Conservation (phyloP, 345 rosid genomes). For the Moricandia arvensis region DNA sequence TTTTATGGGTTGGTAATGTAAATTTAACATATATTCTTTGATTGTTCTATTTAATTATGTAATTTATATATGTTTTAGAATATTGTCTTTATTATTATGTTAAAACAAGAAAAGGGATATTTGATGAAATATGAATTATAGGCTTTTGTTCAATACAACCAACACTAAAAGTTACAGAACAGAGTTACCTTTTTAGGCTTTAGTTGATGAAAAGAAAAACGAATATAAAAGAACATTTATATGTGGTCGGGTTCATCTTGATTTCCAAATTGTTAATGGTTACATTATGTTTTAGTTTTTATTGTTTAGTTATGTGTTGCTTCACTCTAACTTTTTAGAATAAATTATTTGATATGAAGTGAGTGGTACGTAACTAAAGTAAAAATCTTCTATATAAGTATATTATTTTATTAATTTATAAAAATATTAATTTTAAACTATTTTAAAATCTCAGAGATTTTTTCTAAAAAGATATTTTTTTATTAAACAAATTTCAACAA, state of each 20-base stretch:
- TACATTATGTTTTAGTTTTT: too few relatives aligned
- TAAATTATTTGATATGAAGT: too few relatives aligned
- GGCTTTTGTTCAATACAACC: background rate
- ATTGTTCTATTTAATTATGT: background rate
- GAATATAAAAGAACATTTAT: background rate
- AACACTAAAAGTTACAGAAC: background rate
- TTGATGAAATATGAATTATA: background rate
- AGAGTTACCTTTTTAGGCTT: background rate
- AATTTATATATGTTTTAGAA: background rate
- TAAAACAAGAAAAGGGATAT: background rate
- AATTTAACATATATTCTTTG: background rate
- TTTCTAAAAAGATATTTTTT: too few relatives aligned
- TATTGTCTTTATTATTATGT: background rate
- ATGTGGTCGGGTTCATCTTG: background rate
- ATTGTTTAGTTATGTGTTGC: too few relatives aligned
- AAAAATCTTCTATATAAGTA: too few relatives aligned
- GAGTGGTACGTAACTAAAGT: too few relatives aligned
- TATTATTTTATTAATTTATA: too few relatives aligned
- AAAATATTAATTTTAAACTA: too few relatives aligned
- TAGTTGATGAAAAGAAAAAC: background rate
- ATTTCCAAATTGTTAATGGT: background rate
- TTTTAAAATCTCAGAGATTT: too few relatives aligned
- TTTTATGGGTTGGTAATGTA: background rate
- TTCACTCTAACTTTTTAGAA: too few relatives aligned
- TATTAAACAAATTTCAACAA: too few relatives aligned